Conservation (phyloP, 2,329 filamentous ascomycete genomes). For the Metarhizium album region DNA sequence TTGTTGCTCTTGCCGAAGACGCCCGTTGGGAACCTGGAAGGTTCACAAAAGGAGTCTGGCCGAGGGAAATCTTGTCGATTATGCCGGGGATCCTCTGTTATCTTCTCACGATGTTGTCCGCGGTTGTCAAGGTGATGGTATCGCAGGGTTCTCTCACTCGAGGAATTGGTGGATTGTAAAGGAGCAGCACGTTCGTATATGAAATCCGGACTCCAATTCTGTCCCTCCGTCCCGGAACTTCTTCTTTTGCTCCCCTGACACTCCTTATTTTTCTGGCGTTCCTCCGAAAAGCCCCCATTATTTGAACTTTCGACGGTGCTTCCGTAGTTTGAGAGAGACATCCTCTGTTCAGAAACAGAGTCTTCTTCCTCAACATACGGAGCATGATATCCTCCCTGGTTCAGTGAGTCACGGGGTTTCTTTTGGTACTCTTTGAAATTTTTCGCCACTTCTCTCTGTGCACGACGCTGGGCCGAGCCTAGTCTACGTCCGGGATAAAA, state of each 20-base stretch:
- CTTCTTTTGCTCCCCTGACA: not conserved
- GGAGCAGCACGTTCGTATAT: not conserved
- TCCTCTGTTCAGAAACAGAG: not conserved
- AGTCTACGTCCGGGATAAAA: slow-evolving; percentile 14
- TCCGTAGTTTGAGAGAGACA: not conserved
- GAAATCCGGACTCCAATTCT: not conserved
- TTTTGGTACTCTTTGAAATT: not conserved
- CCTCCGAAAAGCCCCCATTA: not conserved
- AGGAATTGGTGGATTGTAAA: not conserved
- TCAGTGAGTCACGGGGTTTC: not conserved
- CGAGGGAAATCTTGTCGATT: not conserved
- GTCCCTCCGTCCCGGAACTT: not conserved
- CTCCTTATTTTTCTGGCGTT: not conserved
- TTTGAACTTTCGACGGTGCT: not conserved
- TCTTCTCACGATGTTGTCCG: not conserved
- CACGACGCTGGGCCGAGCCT: slow-evolving; percentile 19
- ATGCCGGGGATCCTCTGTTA: not conserved
- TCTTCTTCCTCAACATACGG: slow-evolving; percentile 11
- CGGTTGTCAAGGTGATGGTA: not conserved
- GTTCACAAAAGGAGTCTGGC: not conserved
- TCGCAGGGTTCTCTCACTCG: not conserved
- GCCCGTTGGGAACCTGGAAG: not conserved
- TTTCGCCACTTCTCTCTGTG: slow-evolving; percentile 13
- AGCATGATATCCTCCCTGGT: slow-evolving; percentile 6
- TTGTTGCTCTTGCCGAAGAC: slow-evolving; percentile 1